Percentiles rank a stretch among this genome's conserved stretches.
These are phyloP conservation scores for Zalerion maritima DNA, from an alignment of 495 filamentous ascomycete species.

Conservation along the genomic window DNA sequence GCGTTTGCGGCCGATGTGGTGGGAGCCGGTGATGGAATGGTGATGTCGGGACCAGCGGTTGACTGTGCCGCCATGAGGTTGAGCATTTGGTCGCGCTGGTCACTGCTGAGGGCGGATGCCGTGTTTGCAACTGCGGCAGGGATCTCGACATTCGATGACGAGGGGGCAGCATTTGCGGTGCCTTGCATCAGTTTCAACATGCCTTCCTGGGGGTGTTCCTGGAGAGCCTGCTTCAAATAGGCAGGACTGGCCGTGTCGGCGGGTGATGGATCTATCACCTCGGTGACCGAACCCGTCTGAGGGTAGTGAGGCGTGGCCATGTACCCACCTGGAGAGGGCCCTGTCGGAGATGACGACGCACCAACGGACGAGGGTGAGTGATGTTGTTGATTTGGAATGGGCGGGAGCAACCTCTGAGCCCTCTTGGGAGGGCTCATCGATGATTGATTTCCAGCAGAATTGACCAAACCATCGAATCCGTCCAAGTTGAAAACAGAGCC, in stretches of 20 bases:
- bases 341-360: slow-evolving; percentile 14
- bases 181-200: slow-evolving; percentile 84
- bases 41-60: slow-evolving; percentile 1
- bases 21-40: slow-evolving; percentile 3
- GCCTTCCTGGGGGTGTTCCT: slow-evolving; percentile 43
- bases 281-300: slow-evolving; percentile 31
- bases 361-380: slow-evolving; percentile 13
- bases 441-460: slow-evolving; percentile 16
- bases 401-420: slow-evolving; percentile 30
- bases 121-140: slow-evolving; percentile 61
- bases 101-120: slow-evolving; percentile 52
- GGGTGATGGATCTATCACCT: slow-evolving; percentile 28
- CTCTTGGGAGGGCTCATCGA: slow-evolving; percentile 28
- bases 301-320: slow-evolving; percentile 12
- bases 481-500: slow-evolving; percentile 61
- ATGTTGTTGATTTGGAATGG: slow-evolving; percentile 22
- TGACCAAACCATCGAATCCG: no score
- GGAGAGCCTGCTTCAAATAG: slow-evolving; percentile 32
- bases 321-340: slow-evolving; percentile 4
- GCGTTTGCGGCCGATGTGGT: slow-evolving; percentile 6
- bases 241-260: slow-evolving; percentile 22
- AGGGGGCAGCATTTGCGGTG: slow-evolving; percentile 49
- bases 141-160: slow-evolving; percentile 47
- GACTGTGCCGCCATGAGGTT: slow-evolving; percentile 49
- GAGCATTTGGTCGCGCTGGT: slow-evolving; percentile 68